Percentiles rank a stretch among this genome's conserved stretches.
Conservation (phyloP, 768 basidiomycete species). For the Leccinum broughii region DNA sequence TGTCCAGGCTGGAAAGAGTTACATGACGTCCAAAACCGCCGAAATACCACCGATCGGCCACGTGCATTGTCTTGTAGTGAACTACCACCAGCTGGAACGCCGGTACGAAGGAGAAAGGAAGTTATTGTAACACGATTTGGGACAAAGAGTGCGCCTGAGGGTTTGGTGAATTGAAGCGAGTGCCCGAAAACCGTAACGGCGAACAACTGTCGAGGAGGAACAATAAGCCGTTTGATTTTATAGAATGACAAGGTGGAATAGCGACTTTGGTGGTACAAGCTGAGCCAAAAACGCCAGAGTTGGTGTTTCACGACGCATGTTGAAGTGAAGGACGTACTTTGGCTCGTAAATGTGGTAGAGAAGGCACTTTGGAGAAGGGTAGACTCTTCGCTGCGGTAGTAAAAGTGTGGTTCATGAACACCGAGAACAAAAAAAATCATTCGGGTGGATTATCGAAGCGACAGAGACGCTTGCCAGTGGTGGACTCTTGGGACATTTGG, state of each 20-base stretch:
- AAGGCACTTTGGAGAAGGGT: slow-evolving; percentile 1
- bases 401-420: slow-evolving; percentile 2
- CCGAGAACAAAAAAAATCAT: slow-evolving; percentile 3
- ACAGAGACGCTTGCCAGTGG: neutral
- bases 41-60: slow-evolving; percentile 20
- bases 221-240: neutral
- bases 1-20: slow-evolving; percentile 4
- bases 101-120: neutral
- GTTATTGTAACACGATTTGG: neutral
- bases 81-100: neutral
- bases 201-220: neutral
- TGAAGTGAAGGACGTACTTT: slow-evolving; percentile 3
- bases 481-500: slow-evolving; percentile 1
- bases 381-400: neutral
- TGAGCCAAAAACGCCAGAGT: slow-evolving; percentile 2
- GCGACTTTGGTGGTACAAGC: slow-evolving; percentile 2
- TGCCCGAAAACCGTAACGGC: neutral
- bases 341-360: slow-evolving; percentile 1
- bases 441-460: neutral
- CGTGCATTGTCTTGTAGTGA: slow-evolving; percentile 5
- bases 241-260: slow-evolving; percentile 7
- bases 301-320: slow-evolving; percentile 5
- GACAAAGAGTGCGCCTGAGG: slow-evolving; percentile 3
- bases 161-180: neutral
- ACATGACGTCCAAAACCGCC: slow-evolving; percentile 3